Percentiles rank a stretch among this genome's conserved stretches.
Conservation (phyloP, 345 rosid genomes). For the Ceriops tagal region DNA sequence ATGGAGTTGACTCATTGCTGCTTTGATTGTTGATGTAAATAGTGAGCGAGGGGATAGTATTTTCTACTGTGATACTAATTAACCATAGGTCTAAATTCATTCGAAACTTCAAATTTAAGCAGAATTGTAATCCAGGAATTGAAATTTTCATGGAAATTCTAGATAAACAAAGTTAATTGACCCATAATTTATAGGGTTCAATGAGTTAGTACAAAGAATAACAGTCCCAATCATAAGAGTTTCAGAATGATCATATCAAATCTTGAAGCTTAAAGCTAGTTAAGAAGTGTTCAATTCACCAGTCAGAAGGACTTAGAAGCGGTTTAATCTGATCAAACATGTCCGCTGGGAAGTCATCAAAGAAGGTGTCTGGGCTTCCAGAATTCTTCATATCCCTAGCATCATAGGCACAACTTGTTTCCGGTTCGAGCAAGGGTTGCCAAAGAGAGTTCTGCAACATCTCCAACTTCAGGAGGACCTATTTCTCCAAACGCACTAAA, state of each 20-base stretch:
- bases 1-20: too few relatives aligned
- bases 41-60: too few relatives aligned
- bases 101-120: too few relatives aligned
- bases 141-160: too few relatives aligned
- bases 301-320: conserved; percentile 46
- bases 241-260: not conserved
- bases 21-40: too few relatives aligned
- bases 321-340: conserved; percentile 62
- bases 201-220: conserved; percentile 3
- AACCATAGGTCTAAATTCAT: too few relatives aligned
- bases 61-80: too few relatives aligned
- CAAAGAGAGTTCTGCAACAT: conserved; percentile 30
- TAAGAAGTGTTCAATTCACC: conserved; percentile 10
- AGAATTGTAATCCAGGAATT: too few relatives aligned
- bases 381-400: conserved; percentile 24
- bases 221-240: not conserved
- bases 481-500: conserved; percentile 43
- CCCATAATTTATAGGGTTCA: not conserved
- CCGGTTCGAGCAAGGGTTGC: conserved; percentile 48
- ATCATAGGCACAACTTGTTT: conserved; percentile 23
- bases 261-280: not conserved
- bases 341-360: conserved; percentile 70
- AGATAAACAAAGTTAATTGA: not conserved
- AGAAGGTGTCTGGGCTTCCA: conserved; percentile 41
- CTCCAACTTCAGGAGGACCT: conserved; percentile 36